Percentiles rank a stretch among this genome's conserved stretches.
Conservation (phyloP, 345 rosid genomes). For the Ceriops decandra region DNA sequence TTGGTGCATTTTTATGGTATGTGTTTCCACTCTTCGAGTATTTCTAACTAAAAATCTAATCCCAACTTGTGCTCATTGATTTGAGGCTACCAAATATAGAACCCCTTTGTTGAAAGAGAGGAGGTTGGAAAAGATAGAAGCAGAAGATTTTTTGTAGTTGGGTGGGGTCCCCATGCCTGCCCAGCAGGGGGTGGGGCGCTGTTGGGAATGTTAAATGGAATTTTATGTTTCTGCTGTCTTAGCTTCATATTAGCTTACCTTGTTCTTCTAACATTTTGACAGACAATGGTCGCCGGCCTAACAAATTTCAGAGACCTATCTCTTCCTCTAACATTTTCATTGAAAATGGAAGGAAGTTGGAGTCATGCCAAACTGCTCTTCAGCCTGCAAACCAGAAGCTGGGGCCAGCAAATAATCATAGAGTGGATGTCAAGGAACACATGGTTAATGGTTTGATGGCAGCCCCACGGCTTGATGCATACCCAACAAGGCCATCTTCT, state of each 20-base stretch:
- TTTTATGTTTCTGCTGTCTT: not conserved
- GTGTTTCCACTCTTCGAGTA: slow-evolving; percentile 1
- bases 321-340: not conserved
- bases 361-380: slow-evolving; percentile 11
- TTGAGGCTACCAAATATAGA: too few relatives aligned
- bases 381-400: slow-evolving; percentile 1
- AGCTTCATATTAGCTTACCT: slow-evolving; percentile 1
- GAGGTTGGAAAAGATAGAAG: not conserved
- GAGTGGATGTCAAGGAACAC: slow-evolving; percentile 7
- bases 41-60: slow-evolving; percentile 9
- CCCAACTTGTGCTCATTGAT: not conserved
- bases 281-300: slow-evolving; percentile 19
- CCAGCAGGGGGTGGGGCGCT: too few relatives aligned
- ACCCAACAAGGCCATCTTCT: slow-evolving; percentile 17
- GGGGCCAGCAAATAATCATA: slow-evolving; percentile 9
- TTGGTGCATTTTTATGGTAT: slow-evolving; percentile 20
- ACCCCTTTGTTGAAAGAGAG: not conserved
- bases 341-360: slow-evolving; percentile 25
- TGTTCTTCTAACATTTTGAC: slow-evolving; percentile 2
- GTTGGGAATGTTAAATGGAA: slow-evolving; percentile 8
- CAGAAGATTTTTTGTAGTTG: not conserved
- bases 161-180: too few relatives aligned
- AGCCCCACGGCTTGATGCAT: not conserved
- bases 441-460: slow-evolving; percentile 15
- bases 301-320: slow-evolving; percentile 9